Percentiles rank a stretch among this genome's conserved stretches.
phyloP scores from a whole-genome alignment of 2,329 filamentous ascomycete species.

The Fusarium staphyleae region DNA sequence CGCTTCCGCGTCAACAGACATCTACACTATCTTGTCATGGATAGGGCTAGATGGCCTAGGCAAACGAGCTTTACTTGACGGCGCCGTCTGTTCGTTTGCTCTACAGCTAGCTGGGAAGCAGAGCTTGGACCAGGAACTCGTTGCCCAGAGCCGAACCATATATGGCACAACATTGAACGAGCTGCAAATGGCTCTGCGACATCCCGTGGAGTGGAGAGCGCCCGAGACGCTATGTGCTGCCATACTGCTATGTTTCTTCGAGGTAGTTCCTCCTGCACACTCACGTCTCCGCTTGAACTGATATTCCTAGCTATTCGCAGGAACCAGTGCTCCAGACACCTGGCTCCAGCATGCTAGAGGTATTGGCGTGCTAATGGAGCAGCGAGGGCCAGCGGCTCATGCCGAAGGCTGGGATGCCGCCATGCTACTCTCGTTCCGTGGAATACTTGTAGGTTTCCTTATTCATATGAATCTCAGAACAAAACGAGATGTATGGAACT shows the following conservation, averaged over 20 bases:
- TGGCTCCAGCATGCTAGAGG: constrained; percentile 52
- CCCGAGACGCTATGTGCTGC: constrained; percentile 52
- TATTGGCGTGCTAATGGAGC: constrained; percentile 49
- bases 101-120: constrained; percentile 50
- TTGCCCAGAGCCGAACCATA: constrained; percentile 48
- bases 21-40: constrained; percentile 40
- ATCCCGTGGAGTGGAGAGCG: constrained; percentile 49
- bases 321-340: constrained; percentile 46
- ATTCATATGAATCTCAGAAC: constrained; percentile 8
- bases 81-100: constrained; percentile 48
- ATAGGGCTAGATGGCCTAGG: constrained; percentile 44
- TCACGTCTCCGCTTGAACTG: constrained; percentile 11
- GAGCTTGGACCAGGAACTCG: constrained; percentile 38
- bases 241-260: constrained; percentile 51
- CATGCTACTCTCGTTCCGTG: constrained; percentile 49
- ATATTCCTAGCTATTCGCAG: constrained; percentile 50
- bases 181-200: constrained; percentile 48
- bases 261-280: constrained; percentile 40
- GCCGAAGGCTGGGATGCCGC: constrained; percentile 47
- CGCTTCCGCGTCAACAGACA: constrained; percentile 33
- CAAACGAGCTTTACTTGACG: constrained; percentile 47
- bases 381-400: constrained; percentile 49
- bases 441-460: constrained; percentile 45
- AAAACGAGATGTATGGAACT: constrained; percentile 10
- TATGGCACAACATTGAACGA: constrained; percentile 48